phyloP scores from a whole-genome alignment of 202 grass and related monocot genomes.

The Brachypodium distachyon region DNA sequence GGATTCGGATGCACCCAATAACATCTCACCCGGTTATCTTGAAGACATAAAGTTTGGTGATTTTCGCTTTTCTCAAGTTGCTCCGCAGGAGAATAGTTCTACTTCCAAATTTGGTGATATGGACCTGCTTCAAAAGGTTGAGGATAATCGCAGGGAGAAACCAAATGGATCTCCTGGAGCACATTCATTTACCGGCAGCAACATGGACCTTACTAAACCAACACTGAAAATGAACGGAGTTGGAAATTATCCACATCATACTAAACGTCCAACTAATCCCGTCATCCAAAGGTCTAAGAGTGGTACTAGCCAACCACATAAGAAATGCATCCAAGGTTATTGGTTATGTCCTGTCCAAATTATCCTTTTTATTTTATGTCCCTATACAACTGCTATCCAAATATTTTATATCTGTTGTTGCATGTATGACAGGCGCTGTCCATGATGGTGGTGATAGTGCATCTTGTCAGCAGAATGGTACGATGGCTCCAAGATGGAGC shows the following conservation, averaged over 20 bases:
- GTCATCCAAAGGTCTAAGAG: slow-evolving; percentile 44
- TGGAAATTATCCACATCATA: slow-evolving; percentile 38
- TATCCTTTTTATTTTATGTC: slow-evolving; percentile 16
- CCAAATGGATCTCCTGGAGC: slow-evolving; percentile 20
- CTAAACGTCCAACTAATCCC: slow-evolving; percentile 37
- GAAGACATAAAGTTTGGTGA: slow-evolving; percentile 83
- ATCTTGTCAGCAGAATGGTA: slow-evolving; percentile 18
- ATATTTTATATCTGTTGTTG: slow-evolving; percentile 11
- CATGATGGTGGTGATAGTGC: slow-evolving; percentile 29
- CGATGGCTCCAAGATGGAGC: slow-evolving; percentile 26
- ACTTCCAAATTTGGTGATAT: slow-evolving; percentile 10
- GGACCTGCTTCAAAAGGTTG: slow-evolving; percentile 17
- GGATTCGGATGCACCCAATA: slow-evolving; percentile 26
- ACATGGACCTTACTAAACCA: slow-evolving; percentile 24
- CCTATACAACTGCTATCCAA: not conserved
- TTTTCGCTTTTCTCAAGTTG: slow-evolving; percentile 55
- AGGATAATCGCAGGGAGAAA: slow-evolving; percentile 21
- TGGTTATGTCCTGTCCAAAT: slow-evolving; percentile 4
- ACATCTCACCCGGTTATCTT: slow-evolving; percentile 30
- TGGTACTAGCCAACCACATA: slow-evolving; percentile 34
- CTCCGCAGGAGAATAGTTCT: slow-evolving; percentile 14
- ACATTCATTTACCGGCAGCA: slow-evolving; percentile 14
- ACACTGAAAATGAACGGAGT: slow-evolving; percentile 43
- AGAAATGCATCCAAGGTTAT: slow-evolving; percentile 70
- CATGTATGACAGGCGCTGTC: slow-evolving; percentile 14